Evolutionary conservation across 805 yeast species (phyloP).

Genomic region (Saccharomyces mikatae): DNA sequence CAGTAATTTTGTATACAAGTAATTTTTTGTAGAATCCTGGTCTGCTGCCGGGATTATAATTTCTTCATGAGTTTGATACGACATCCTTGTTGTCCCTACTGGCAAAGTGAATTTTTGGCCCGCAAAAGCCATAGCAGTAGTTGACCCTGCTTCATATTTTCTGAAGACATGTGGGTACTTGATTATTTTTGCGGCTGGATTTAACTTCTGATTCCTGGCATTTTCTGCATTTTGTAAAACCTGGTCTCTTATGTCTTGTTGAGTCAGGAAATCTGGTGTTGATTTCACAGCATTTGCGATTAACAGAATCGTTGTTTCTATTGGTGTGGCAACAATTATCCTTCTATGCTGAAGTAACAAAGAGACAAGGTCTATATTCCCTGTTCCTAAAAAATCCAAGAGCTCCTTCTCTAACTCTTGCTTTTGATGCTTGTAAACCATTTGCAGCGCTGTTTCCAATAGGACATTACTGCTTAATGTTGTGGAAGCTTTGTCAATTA

Average conservation of each 20-base stretch:
- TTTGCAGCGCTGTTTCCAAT: conserved; percentile 23
- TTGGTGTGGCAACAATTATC: conserved; percentile 9
- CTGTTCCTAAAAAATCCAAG: conserved; percentile 78
- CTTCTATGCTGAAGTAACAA: conserved; percentile 20
- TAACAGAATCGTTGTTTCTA: conserved; percentile 15
- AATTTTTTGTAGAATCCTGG: conserved; percentile 39
- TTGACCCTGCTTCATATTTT: conserved; percentile 49
- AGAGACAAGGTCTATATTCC: conserved; percentile 72
- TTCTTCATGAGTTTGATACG: conserved; percentile 64
- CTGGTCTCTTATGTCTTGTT: conserved; percentile 47
- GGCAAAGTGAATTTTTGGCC: conserved; percentile 81
- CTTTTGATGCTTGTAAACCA: conserved; percentile 34
- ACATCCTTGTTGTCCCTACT: conserved; percentile 61
- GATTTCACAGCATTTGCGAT: conserved; percentile 15
- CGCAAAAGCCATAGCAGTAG: conserved; percentile 59
- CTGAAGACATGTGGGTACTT: conserved; percentile 84
- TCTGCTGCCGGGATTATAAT: conserved; percentile 71
- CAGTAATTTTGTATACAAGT: conserved; percentile 40
- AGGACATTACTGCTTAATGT: conserved; percentile 32
- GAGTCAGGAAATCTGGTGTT: conserved; percentile 36
- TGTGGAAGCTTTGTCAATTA: conserved; percentile 11
- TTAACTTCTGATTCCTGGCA: conserved; percentile 42
- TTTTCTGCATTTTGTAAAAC: conserved; percentile 42
- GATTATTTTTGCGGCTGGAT: conserved; percentile 38
- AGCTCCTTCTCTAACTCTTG: conserved; percentile 62